A percentile compares a stretch with the other conserved stretches of the same genome.
Evolutionary conservation across 1,284 basidiomycete genomes (phyloP).

Genomic region (Trichosporon sp.): DNA sequence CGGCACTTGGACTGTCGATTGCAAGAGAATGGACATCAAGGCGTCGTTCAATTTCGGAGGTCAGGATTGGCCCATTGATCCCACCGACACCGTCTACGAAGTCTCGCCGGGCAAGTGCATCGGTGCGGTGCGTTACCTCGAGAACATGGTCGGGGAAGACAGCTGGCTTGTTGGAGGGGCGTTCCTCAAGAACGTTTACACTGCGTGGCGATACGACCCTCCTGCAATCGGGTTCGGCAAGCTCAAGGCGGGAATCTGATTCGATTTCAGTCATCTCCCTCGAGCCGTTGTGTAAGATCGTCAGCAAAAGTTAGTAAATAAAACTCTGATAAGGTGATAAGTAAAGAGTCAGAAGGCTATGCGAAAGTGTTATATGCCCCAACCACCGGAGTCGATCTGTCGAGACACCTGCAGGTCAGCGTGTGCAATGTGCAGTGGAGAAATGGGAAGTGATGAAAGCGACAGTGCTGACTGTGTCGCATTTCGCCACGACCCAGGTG

Average conservation of each 20-base stretch:
- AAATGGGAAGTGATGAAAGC: no score
- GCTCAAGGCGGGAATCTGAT: conserved; percentile 2
- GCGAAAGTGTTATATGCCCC: no score
- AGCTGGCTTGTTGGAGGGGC: conserved; percentile 15
- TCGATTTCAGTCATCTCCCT: no score
- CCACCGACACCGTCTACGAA: not conserved
- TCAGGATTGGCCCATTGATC: not conserved
- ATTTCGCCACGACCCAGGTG: no score
- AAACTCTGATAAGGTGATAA: no score
- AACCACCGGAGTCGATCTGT: no score
- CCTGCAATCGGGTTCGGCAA: conserved; percentile 10
- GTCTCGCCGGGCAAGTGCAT: not conserved
- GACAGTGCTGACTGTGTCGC: no score
- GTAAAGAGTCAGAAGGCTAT: no score
- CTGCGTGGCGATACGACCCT: conserved; percentile 1
- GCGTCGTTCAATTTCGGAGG: conserved; percentile 62
- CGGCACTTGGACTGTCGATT: conserved; percentile 51
- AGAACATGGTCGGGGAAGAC: not conserved
- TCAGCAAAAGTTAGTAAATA: no score
- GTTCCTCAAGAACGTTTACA: conserved; percentile 18
- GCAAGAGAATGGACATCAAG: conserved; percentile 58
- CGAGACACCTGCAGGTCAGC: no score
- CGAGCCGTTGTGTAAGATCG: no score
- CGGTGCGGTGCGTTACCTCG: not conserved
- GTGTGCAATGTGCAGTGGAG: no score